Conservation (phyloP, 2,329 filamentous ascomycete genomes). For the Hortaea werneckii region DNA sequence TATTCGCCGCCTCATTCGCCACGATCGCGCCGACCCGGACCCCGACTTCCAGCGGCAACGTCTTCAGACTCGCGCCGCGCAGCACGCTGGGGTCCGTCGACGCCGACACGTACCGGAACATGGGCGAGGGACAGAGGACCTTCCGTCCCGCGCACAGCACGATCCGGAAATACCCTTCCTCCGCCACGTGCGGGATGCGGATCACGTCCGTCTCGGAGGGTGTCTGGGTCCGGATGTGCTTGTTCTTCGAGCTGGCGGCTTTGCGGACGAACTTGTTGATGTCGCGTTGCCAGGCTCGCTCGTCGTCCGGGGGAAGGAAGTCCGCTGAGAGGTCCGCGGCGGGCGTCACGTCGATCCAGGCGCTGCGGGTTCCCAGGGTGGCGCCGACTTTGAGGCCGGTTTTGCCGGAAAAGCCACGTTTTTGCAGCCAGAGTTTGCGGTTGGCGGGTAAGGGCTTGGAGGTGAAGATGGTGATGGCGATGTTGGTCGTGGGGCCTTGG, state of each 20-base stretch:
- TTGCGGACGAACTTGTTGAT: constrained; percentile 57
- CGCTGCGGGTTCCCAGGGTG: constrained; percentile 47
- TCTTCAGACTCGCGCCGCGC: constrained; percentile 7
- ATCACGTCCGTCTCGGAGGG: constrained; percentile 5
- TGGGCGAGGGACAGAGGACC: constrained; percentile 7
- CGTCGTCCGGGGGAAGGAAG: constrained; percentile 47
- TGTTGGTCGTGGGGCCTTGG: constrained; percentile 50
- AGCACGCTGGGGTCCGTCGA: constrained; percentile 6
- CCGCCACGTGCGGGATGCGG: constrained; percentile 2
- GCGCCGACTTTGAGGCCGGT: constrained; percentile 58
- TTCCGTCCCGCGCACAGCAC: constrained; percentile 7
- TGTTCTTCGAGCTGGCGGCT: constrained; percentile 34
- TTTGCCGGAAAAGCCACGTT: constrained; percentile 57
- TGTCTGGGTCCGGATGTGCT: constrained; percentile 4
- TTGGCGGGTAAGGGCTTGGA: constrained; percentile 46
- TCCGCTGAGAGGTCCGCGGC: constrained; percentile 30
- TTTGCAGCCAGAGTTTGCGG: constrained; percentile 57
- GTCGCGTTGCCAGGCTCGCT: constrained; percentile 59
- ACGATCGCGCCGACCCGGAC: constrained; percentile 6
- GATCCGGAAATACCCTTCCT: constrained; percentile 8
- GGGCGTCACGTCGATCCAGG: constrained; percentile 62
- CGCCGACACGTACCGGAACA: constrained; percentile 4
- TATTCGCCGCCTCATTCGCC: constrained; percentile 2
- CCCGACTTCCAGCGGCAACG: constrained; percentile 7
- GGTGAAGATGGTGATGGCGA: constrained; percentile 55